Evolutionary conservation across 805 yeast genomes (phyloP).

Genomic region (Teunomyces cretensis): DNA sequence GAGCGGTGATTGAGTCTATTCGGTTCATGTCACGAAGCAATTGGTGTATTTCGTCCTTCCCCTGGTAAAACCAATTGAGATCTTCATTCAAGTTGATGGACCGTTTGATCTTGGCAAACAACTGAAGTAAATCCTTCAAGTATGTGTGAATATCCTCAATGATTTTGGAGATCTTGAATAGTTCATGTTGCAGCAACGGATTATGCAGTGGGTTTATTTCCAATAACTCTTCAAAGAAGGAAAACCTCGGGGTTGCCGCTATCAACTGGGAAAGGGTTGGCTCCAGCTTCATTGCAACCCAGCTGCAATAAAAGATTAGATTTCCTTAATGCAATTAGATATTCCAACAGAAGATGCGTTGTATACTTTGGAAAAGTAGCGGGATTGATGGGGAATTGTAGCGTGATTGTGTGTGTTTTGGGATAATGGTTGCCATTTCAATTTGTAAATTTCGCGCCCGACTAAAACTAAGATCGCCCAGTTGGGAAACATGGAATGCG

Average conservation of each 20-base stretch:
- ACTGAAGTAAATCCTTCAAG: conserved; percentile 18
- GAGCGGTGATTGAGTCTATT: conserved; percentile 26
- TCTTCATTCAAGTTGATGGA: conserved; percentile 8
- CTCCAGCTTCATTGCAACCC: conserved; percentile 2
- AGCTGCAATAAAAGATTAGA: neutral
- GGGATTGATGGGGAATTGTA: neutral
- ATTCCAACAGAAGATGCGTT: too few species aligned
- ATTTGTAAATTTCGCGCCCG: neutral
- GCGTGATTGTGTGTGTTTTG: neutral
- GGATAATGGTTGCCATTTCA: conserved; percentile 1
- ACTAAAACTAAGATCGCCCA: neutral
- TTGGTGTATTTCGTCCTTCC: conserved; percentile 18
- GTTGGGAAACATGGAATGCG: too few species aligned
- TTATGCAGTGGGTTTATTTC: neutral
- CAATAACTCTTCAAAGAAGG: neutral
- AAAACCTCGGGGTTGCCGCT: neutral
- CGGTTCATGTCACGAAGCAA: conserved; percentile 18
- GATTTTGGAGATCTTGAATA: conserved; percentile 25
- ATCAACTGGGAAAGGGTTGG: conserved; percentile 2
- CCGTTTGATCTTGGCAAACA: conserved; percentile 8
- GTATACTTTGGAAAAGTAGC: neutral
- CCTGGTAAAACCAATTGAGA: conserved; percentile 27
- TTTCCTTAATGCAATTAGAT: neutral
- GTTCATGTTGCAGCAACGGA: conserved; percentile 21
- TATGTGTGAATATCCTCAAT: conserved; percentile 28